Evolutionary conservation across 1,139 yeast genomes (phyloP).

Genomic region (Hansenula lynferdii): DNA sequence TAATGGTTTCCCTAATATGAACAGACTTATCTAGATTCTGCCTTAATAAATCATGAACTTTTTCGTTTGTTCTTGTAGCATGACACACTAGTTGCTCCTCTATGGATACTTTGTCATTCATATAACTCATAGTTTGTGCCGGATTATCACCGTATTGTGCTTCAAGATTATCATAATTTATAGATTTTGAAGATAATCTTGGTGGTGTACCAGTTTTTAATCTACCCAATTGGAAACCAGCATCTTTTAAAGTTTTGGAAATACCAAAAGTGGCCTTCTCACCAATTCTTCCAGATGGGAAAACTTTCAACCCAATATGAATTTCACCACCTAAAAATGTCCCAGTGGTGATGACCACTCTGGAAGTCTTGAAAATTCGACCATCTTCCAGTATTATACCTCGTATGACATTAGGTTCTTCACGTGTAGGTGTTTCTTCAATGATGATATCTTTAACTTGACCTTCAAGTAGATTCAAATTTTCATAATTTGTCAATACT

Average conservation of each 20-base stretch:
- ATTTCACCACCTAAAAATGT: slow-evolving; percentile 94
- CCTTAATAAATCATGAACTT: slow-evolving; percentile 64
- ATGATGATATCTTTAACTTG: slow-evolving; percentile 84
- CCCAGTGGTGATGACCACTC: slow-evolving; percentile 90
- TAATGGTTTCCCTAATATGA: slow-evolving; percentile 90
- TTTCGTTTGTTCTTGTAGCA: slow-evolving; percentile 73
- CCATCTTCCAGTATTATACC: slow-evolving; percentile 80
- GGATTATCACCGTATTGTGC: slow-evolving; percentile 79
- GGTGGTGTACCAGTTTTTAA: slow-evolving; percentile 98
- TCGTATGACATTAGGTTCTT: slow-evolving; percentile 32
- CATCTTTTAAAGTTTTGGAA: slow-evolving; percentile 66
- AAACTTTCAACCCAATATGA: slow-evolving; percentile 75
- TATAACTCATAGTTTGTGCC: slow-evolving; percentile 81
- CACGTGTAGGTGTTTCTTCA: slow-evolving; percentile 39
- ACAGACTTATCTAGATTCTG: slow-evolving; percentile 75
- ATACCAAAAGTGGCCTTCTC: slow-evolving; percentile 91
- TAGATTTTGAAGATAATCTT: slow-evolving; percentile 65
- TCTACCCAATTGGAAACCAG: slow-evolving; percentile 84
- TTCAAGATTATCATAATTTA: slow-evolving; percentile 54
- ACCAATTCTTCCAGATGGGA: slow-evolving; percentile 92
- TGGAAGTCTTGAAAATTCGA: slow-evolving; percentile 48
- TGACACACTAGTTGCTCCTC: slow-evolving; percentile 64
- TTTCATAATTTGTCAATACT: slow-evolving; percentile 53
- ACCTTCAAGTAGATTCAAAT: slow-evolving; percentile 61
- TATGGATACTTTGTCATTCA: slow-evolving; percentile 64